These are phyloP conservation scores for Geosmithia flava DNA, from an alignment of 2,329 filamentous ascomycete species.

Conservation along the genomic window DNA sequence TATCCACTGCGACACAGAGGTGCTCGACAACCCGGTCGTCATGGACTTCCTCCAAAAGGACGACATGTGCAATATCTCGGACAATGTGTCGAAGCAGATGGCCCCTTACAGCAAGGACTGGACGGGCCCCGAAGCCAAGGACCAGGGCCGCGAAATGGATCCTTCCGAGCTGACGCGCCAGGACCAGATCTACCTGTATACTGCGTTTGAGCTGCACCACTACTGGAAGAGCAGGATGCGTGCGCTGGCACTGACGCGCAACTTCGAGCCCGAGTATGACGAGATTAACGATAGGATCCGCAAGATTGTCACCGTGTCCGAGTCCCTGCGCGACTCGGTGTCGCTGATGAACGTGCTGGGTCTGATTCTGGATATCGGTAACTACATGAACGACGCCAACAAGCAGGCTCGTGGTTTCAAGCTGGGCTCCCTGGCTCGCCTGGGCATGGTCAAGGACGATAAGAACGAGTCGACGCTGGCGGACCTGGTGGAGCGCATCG, in stretches of 20 bases:
- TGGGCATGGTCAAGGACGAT: constrained; percentile 98
- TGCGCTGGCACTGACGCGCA: constrained; percentile 72
- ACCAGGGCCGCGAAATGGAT: constrained; percentile 71
- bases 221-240: constrained; percentile 99
- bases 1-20: constrained; percentile 84
- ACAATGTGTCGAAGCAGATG: constrained; percentile 83
- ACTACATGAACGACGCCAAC: constrained; percentile 99
- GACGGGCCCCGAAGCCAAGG: constrained; percentile 75
- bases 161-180: constrained; percentile 81
- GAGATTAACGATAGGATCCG: constrained; percentile 77
- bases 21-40: constrained; percentile 79
- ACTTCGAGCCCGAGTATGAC: constrained; percentile 80
- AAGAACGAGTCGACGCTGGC: constrained; percentile 96
- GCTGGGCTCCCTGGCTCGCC: constrained; percentile 78
- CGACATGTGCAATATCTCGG: constrained; percentile 82
- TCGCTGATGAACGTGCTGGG: constrained; percentile 93
- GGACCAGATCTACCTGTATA: constrained; percentile 90
- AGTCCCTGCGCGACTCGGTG: constrained; percentile 81
- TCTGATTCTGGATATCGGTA: constrained; percentile 93
- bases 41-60: constrained; percentile 96
- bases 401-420: constrained; percentile 98
- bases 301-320: constrained; percentile 76
- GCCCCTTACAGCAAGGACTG: constrained; percentile 94
- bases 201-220: constrained; percentile 86
- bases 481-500: constrained; percentile 91